These are phyloP conservation scores for Chamaecyparis obtusa DNA, from an alignment of 75 land plant species.

Conservation along the genomic window DNA sequence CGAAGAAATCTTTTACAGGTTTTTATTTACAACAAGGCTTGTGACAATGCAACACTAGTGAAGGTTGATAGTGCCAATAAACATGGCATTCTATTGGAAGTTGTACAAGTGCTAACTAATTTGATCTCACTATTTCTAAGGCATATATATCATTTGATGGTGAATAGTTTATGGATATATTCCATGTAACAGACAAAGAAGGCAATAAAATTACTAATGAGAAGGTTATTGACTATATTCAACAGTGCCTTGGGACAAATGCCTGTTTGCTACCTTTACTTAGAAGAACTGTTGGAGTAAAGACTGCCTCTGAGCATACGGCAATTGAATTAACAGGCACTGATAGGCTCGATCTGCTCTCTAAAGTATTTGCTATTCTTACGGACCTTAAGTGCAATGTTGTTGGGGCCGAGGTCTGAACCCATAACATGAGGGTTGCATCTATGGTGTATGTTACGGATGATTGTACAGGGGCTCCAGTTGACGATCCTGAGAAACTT, in stretches of 20 bases:
- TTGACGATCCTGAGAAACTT: constrained; percentile 54
- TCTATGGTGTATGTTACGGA: constrained; percentile 87
- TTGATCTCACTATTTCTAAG: constrained; percentile 71
- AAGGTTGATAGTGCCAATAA: constrained; percentile 91
- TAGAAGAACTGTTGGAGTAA: constrained; percentile 57
- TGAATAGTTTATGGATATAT: constrained; percentile 98
- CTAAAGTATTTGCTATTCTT: constrained; percentile 85
- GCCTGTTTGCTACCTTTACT: constrained; percentile 24
- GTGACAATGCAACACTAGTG: constrained; percentile 60
- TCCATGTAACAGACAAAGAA: constrained; percentile 72
- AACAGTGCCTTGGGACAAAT: constrained; percentile 21
- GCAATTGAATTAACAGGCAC: constrained; percentile 74
- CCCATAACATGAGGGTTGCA: constrained; percentile 85
- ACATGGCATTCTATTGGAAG: constrained; percentile 82
- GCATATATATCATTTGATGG: constrained; percentile 98
- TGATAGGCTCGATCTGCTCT: constrained; percentile 89
- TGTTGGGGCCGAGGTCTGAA: constrained; percentile 86
- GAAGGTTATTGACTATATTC: constrained; percentile 49
- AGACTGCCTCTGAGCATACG: constrained; percentile 62
- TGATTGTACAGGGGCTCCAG: constrained; percentile 54
- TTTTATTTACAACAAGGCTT: constrained; percentile 55
- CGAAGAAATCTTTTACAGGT: no score
- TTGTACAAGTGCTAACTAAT: constrained; percentile 88
- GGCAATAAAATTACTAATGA: constrained; percentile 67
- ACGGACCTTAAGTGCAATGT: constrained; percentile 76